Evolutionary conservation across 2,329 filamentous ascomycete species (phyloP).

Genomic region (Cladosporium sp.): DNA sequence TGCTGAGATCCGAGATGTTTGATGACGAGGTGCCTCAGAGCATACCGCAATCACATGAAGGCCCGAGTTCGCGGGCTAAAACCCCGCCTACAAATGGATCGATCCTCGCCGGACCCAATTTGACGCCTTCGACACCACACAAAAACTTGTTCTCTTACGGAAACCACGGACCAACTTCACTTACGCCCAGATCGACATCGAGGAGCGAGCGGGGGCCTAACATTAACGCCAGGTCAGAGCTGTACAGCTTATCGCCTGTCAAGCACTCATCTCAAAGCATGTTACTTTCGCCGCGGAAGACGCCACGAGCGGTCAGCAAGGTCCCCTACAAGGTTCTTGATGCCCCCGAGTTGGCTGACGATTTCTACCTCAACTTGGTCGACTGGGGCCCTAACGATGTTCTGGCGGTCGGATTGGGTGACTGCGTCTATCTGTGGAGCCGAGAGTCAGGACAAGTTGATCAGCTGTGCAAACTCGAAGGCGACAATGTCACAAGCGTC

Average conservation of each 20-base stretch:
- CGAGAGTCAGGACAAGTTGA: constrained; percentile 84
- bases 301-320: constrained; percentile 85
- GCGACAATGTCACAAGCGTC: constrained; percentile 93
- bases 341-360: constrained; percentile 89
- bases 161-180: constrained; percentile 80
- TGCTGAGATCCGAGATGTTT: constrained; percentile 88
- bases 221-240: constrained; percentile 80
- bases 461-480: constrained; percentile 84
- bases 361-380: constrained; percentile 95
- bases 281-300: constrained; percentile 81
- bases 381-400: constrained; percentile 97
- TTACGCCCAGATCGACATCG: constrained; percentile 55
- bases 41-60: constrained; percentile 57
- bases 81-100: constrained; percentile 68
- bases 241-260: constrained; percentile 93
- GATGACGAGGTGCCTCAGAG: constrained; percentile 81
- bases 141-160: constrained; percentile 86
- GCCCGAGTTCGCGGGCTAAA: constrained; percentile 47
- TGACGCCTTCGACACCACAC: constrained; percentile 91
- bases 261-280: constrained; percentile 89
- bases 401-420: constrained; percentile 83
- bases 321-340: constrained; percentile 97
- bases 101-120: constrained; percentile 60
- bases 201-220: constrained; percentile 83
- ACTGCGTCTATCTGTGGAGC: constrained; percentile 98